Conservation (phyloP, 495 filamentous ascomycete species). For the Penicillium maclennaniae region DNA sequence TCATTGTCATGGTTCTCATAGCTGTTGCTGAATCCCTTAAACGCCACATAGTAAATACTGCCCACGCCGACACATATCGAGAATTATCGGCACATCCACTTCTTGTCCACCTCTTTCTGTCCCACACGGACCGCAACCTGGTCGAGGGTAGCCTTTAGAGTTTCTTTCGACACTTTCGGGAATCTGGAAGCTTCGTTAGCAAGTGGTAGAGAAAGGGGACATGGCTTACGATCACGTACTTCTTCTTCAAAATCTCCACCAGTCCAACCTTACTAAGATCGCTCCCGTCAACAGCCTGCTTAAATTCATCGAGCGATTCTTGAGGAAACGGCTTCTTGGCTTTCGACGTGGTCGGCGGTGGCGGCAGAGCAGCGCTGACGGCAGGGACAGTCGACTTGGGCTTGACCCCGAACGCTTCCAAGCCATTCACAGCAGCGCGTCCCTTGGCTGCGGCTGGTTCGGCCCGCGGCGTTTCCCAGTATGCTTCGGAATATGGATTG, state of each 20-base stretch:
- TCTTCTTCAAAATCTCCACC: constrained; percentile 70
- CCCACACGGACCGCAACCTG: constrained; percentile 65
- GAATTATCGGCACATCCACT: constrained; percentile 50
- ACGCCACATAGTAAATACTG: constrained; percentile 1
- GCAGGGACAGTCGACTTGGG: constrained; percentile 6
- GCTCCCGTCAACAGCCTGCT: constrained; percentile 62
- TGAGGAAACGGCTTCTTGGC: constrained; percentile 42
- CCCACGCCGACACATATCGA: not conserved
- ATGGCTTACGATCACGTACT: constrained; percentile 26
- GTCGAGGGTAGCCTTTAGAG: constrained; percentile 69
- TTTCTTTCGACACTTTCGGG: constrained; percentile 60
- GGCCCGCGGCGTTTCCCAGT: constrained; percentile 60
- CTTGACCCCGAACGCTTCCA: constrained; percentile 25
- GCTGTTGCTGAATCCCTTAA: not conserved
- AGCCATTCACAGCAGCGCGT: constrained; percentile 9
- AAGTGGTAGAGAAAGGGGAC: not conserved
- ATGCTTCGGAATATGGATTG: constrained; percentile 77
- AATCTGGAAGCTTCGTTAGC: not conserved
- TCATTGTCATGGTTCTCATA: not conserved
- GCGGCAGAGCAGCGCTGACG: constrained; percentile 6
- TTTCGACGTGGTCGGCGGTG: constrained; percentile 17
- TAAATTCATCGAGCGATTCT: constrained; percentile 70
- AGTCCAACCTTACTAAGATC: constrained; percentile 71
- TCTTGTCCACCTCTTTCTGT: constrained; percentile 58
- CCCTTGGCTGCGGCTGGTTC: constrained; percentile 7